Evolutionary conservation across 192 early-diverging fungal species (phyloP).

Genomic region (Phycomyces nitens): DNA sequence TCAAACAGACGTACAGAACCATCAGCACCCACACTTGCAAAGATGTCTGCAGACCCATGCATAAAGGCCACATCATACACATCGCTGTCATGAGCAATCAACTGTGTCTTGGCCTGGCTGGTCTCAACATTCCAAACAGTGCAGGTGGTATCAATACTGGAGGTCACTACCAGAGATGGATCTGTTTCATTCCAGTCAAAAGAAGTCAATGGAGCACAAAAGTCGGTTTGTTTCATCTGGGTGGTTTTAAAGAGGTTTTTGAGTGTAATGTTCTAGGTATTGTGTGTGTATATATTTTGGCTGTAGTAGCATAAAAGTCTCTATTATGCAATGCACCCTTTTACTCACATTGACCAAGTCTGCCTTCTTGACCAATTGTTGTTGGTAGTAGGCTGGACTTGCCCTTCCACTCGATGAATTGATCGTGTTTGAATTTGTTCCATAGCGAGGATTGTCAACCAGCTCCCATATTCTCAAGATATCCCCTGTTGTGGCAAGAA

Average conservation of each 20-base stretch:
- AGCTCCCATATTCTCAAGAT: slow-evolving; percentile 88
- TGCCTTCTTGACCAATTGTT: slow-evolving; percentile 43
- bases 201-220: slow-evolving; percentile 87
- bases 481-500: slow-evolving; percentile 88
- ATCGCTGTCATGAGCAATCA: slow-evolving; percentile 98
- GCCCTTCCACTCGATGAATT: slow-evolving; percentile 38
- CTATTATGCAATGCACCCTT: not conserved
- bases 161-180: slow-evolving; percentile 82
- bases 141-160: slow-evolving; percentile 98
- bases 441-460: slow-evolving; percentile 48
- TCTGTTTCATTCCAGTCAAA: slow-evolving; percentile 97
- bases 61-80: slow-evolving; percentile 98
- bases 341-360: slow-evolving; percentile 61
- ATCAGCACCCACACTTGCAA: slow-evolving; percentile 98
- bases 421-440: slow-evolving; percentile 15
- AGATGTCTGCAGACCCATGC: slow-evolving; percentile 75
- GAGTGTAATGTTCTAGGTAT: no score
- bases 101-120: slow-evolving; percentile 95
- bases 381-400: slow-evolving; percentile 15
- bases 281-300: no score
- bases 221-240: slow-evolving; percentile 64
- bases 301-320: no score
- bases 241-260: not conserved
- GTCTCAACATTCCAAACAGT: slow-evolving; percentile 98
- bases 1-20: slow-evolving; percentile 98